phyloP scores from a whole-genome alignment of 805 yeast species.

The Candida ovalis region DNA sequence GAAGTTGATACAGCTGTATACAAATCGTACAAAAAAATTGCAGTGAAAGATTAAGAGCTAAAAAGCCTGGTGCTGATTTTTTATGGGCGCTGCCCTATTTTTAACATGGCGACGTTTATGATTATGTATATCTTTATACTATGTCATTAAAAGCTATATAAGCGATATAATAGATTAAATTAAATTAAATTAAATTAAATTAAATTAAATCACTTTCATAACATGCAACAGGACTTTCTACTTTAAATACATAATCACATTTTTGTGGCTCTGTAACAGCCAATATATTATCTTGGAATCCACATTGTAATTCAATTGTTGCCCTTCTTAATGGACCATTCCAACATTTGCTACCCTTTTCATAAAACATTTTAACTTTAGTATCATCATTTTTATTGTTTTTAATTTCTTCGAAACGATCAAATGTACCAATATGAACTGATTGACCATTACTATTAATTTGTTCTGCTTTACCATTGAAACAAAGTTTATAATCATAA shows the following conservation, averaged over 20 bases:
- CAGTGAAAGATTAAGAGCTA: too few relatives aligned
- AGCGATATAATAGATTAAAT: too few relatives aligned
- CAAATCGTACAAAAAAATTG: too few relatives aligned
- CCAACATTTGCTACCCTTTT: slow-evolving; percentile 82
- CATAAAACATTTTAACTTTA: slow-evolving; percentile 33
- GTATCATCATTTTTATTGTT: slow-evolving; percentile 5
- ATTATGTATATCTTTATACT: too few relatives aligned
- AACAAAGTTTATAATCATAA: slow-evolving; percentile 63
- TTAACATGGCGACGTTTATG: too few relatives aligned
- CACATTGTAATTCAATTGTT: slow-evolving; percentile 62
- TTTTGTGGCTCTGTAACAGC: slow-evolving; percentile 83
- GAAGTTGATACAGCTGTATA: too few relatives aligned
- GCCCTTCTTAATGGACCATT: slow-evolving; percentile 86
- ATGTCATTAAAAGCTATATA: too few relatives aligned
- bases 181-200: too few relatives aligned
- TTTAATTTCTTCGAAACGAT: slow-evolving; percentile 6
- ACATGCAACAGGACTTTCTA: slow-evolving; percentile 47
- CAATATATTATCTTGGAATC: slow-evolving; percentile 49
- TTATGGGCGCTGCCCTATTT: too few relatives aligned
- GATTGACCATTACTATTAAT: slow-evolving; percentile 41
- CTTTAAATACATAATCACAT: slow-evolving; percentile 65
- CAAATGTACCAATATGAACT: slow-evolving; percentile 45
- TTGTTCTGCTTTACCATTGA: slow-evolving; percentile 56
- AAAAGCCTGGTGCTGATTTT: too few relatives aligned
- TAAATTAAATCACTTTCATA: slow-evolving; percentile 15